Conservation (phyloP, 2,329 filamentous ascomycete genomes). For the Aplosporella prunicola region DNA sequence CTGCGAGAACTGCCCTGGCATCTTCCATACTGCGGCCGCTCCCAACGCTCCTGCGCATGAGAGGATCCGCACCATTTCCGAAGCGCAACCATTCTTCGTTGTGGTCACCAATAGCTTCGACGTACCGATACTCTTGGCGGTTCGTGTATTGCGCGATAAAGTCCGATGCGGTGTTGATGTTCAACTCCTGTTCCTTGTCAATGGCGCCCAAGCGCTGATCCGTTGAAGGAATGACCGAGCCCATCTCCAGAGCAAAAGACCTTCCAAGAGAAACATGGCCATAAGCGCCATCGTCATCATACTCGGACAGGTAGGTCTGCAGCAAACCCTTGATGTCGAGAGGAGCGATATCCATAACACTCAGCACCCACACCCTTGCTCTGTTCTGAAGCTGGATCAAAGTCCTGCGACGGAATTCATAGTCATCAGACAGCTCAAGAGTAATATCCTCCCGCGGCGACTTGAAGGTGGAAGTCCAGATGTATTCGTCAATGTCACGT, state of each 20-base stretch:
- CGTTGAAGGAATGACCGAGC: conserved; percentile 71
- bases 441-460: conserved; percentile 70
- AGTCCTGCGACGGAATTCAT: conserved; percentile 68
- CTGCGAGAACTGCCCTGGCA: conserved; percentile 52
- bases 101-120: conserved; percentile 63
- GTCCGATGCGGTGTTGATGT: conserved; percentile 86
- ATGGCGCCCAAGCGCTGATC: conserved; percentile 79
- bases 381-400: conserved; percentile 67
- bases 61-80: conserved; percentile 27
- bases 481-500: conserved; percentile 87
- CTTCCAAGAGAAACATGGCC: conserved; percentile 86
- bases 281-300: conserved; percentile 81
- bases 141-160: conserved; percentile 97
- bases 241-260: conserved; percentile 90
- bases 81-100: conserved; percentile 57
- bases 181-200: conserved; percentile 60
- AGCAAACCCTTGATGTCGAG: conserved; percentile 90
- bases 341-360: conserved; percentile 74
- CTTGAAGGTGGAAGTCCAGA: conserved; percentile 71
- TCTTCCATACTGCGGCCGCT: conserved; percentile 38
- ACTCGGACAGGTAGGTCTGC: conserved; percentile 89
- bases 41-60: conserved; percentile 12
- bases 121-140: conserved; percentile 87
- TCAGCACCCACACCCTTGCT: conserved; percentile 70
- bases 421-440: conserved; percentile 90